Evolutionary conservation across 345 rosid genomes (phyloP).

Genomic region (Aegle marmelos): DNA sequence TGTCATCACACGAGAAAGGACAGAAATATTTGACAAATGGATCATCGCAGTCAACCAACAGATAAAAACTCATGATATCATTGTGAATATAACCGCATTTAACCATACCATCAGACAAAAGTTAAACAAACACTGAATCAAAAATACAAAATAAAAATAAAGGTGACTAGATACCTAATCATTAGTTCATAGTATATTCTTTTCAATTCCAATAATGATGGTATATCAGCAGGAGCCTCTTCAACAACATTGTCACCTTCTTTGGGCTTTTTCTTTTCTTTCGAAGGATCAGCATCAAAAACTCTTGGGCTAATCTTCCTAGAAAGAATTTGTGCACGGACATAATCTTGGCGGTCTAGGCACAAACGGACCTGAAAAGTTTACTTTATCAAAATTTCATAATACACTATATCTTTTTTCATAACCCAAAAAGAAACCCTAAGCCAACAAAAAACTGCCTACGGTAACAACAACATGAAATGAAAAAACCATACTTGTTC

Average conservation of each 20-base stretch:
- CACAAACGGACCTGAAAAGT: slow-evolving; percentile 72
- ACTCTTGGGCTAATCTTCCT: slow-evolving; percentile 93
- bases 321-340: slow-evolving; percentile 94
- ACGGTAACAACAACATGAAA: not conserved
- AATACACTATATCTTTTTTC: slow-evolving; percentile 6
- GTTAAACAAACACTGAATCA: not conserved
- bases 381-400: slow-evolving; percentile 6
- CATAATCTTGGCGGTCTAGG: slow-evolving; percentile 86
- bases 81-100: not conserved
- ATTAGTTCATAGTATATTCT: slow-evolving; percentile 79
- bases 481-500: slow-evolving; percentile 60
- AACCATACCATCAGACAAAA: not conserved
- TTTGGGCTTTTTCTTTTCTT: slow-evolving; percentile 91
- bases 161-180: slow-evolving; percentile 54
- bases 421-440: not conserved
- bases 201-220: slow-evolving; percentile 78
- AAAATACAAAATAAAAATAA: not conserved
- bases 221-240: slow-evolving; percentile 97
- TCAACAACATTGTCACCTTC: slow-evolving; percentile 84
- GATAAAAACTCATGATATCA: not conserved
- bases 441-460: not conserved
- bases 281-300: slow-evolving; percentile 68
- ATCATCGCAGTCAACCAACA: not conserved
- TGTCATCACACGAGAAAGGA: not conserved
- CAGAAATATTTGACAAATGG: not conserved